A percentile compares a stretch with the other conserved stretches of the same genome.
Conservation (phyloP, 2,329 filamentous ascomycete species). For the Calonectria leucothoes region DNA sequence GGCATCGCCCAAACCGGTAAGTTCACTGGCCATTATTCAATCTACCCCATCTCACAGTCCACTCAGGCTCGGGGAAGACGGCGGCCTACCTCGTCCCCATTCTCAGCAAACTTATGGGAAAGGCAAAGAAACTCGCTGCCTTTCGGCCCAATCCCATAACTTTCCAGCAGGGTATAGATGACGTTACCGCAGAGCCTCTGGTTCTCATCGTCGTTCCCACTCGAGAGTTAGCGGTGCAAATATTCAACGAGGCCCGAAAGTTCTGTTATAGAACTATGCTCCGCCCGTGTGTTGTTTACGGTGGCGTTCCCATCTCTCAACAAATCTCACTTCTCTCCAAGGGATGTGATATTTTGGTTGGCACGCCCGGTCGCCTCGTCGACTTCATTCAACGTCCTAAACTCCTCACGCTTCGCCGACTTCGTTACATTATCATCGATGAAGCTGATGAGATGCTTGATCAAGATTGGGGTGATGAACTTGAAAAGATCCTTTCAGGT, state of each 20-base stretch:
- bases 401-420: slow-evolving; percentile 77
- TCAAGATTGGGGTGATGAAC: slow-evolving; percentile 80
- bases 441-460: slow-evolving; percentile 95
- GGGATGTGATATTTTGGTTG: slow-evolving; percentile 91
- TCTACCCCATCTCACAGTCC: background rate
- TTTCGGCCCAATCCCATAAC: slow-evolving; percentile 74
- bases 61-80: slow-evolving; percentile 91
- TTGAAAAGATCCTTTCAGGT: slow-evolving; percentile 81
- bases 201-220: slow-evolving; percentile 88
- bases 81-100: slow-evolving; percentile 92
- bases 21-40: slow-evolving; percentile 32
- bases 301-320: slow-evolving; percentile 77
- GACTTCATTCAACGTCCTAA: slow-evolving; percentile 83
- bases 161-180: slow-evolving; percentile 61
- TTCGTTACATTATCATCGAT: slow-evolving; percentile 87
- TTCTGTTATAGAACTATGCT: slow-evolving; percentile 96
- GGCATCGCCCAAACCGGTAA: slow-evolving; percentile 92
- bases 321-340: slow-evolving; percentile 80
- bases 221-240: slow-evolving; percentile 91
- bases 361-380: slow-evolving; percentile 85
- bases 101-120: slow-evolving; percentile 92
- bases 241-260: slow-evolving; percentile 93
- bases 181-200: slow-evolving; percentile 83
- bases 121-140: slow-evolving; percentile 88
- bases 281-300: slow-evolving; percentile 90